These are phyloP conservation scores for Phytopythium boreale DNA, from an alignment of 352 stramenopile genomes.

Conservation along the genomic window DNA sequence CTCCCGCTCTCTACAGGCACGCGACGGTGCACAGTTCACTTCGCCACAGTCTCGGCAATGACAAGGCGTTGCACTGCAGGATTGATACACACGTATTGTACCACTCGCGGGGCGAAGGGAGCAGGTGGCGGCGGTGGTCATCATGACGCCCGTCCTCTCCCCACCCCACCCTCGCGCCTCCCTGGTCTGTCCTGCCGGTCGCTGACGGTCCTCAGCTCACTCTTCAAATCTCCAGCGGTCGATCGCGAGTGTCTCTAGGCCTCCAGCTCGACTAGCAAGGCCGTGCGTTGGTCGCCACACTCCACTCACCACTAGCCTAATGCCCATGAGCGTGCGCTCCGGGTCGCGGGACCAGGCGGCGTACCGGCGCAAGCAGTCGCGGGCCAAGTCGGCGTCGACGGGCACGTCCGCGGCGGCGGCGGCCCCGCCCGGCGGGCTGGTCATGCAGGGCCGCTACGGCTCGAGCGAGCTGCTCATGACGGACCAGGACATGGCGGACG, in stretches of 20 bases:
- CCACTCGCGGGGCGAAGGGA: background rate
- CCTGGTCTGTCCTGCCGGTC: background rate
- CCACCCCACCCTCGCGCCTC: background rate
- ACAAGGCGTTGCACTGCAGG: background rate
- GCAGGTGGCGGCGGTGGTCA: background rate
- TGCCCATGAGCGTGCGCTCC: background rate
- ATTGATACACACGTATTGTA: background rate
- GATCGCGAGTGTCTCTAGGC: background rate
- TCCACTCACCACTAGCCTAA: background rate
- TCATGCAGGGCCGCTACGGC: conserved; percentile 18
- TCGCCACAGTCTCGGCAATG: no score
- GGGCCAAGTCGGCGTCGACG: conserved; percentile 20
- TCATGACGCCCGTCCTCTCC: background rate
- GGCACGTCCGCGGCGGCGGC: conserved; percentile 14
- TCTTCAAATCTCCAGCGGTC: conserved; percentile 6
- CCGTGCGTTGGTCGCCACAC: no score
- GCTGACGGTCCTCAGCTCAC: conserved; percentile 2
- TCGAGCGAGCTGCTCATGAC: conserved; percentile 24
- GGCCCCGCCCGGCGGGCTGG: conserved; percentile 12
- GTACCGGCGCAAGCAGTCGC: conserved; percentile 16
- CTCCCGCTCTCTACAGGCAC: no score
- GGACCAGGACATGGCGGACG: conserved; percentile 39
- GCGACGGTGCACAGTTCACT: no score
- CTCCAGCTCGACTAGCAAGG: background rate
- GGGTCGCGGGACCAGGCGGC: conserved; percentile 3